phyloP scores from a whole-genome alignment of 225 moss, liverwort and hornwort genomes.

The Sphagnum tenellum region DNA sequence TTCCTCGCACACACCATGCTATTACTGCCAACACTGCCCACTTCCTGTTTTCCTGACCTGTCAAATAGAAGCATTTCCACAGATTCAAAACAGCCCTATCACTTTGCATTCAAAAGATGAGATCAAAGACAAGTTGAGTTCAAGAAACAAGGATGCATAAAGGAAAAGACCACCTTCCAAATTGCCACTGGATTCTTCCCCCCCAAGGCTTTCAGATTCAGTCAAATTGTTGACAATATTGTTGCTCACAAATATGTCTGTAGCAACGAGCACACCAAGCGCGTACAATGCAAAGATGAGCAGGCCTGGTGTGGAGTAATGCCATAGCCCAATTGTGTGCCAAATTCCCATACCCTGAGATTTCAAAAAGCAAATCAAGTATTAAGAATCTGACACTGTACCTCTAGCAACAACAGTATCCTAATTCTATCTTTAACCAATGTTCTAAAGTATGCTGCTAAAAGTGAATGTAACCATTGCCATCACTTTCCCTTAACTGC shows the following conservation, averaged over 20 bases:
- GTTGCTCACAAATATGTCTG: conserved; percentile 94
- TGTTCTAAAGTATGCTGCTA: no score
- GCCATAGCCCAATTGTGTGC: conserved; percentile 93
- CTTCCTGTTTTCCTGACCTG: conserved; percentile 78
- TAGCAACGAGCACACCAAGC: conserved; percentile 79
- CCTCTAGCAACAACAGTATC: no score
- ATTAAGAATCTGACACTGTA: no score
- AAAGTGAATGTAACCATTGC: no score
- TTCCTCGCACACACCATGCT: conserved; percentile 89
- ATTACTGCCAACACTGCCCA: conserved; percentile 68
- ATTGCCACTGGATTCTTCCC: conserved; percentile 41
- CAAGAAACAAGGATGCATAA: no score
- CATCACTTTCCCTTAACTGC: no score
- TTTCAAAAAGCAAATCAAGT: background rate
- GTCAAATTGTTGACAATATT: conserved; percentile 59
- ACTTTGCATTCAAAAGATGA: background rate
- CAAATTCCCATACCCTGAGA: conserved; percentile 76
- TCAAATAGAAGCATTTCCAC: conserved; percentile 6
- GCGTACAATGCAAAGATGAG: conserved; percentile 87
- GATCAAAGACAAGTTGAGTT: background rate
- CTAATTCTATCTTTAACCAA: no score
- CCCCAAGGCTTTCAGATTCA: conserved; percentile 49
- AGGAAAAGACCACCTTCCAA: conserved; percentile 17
- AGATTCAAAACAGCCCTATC: background rate
- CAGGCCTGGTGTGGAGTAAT: conserved; percentile 76